Base-by-base conservation (phyloP, 257 asterid genomes). In the Paulownia fortunei region DNA sequence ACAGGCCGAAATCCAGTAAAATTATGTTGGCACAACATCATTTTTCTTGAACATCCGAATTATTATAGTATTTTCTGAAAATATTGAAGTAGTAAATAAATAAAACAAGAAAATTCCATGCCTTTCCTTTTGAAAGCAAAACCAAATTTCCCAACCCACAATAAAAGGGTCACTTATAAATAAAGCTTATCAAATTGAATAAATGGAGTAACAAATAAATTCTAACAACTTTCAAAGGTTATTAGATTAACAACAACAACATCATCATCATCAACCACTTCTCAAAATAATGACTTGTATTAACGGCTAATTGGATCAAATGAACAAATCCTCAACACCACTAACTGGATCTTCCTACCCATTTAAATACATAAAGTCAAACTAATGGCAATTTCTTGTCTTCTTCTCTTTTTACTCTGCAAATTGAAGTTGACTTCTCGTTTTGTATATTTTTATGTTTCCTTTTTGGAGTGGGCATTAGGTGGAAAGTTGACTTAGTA, bases 381-480 rank as follows among this genome's bases (percentile, higher is more conserved):
- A 63, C 10, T 76, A 54, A 24, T 81, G 79, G 61, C 85, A 72
- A 55, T 75, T 81, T 81, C 41, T 39, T 68, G 15, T 10, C 36
- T 68, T 76, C 49, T 69, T 44, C 27, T 30, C 27, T 30, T 56
- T 32, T 27, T 75, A 56, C 46, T 41, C 42, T 42, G 34, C 73
- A 42, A 41, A 32, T 49, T 19, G 37, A 74, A 75, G 69, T 60
- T 52, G 71, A 76, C 74, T 41, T 64, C 19, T 37, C 2, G 32
- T 39, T 26, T 12, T 3, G 39, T 49, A 16, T 0, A 0, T 54
- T 3, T 55, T 19, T 44, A 26, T 55, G 27, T 68, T 61, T 54
- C 23, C 19, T 12, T 39, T 61, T 5, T 75, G 11, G 13, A 23
- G 72, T 77, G 66, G 39, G 21, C 6, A 61, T 76, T 37, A 42